Conservation (phyloP, 2,329 filamentous ascomycete genomes). For the Talaromyces verruculosus region DNA sequence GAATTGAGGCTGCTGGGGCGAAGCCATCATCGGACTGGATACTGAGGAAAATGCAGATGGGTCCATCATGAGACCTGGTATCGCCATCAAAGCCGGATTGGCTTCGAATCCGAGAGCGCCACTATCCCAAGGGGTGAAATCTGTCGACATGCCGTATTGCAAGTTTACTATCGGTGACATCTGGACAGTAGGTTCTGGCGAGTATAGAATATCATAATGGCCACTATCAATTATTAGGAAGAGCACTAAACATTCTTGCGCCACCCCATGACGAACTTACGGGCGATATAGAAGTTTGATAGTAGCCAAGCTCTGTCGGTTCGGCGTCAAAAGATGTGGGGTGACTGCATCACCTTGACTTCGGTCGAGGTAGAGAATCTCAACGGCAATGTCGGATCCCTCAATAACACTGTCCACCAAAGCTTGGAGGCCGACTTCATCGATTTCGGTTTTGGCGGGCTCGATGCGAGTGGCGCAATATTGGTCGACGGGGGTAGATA, state of each 20-base stretch:
- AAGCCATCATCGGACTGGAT: conserved; percentile 34
- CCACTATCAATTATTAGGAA: conserved; percentile 51
- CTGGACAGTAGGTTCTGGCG: conserved; percentile 49
- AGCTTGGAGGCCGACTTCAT: conserved; percentile 79
- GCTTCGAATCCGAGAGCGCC: conserved; percentile 41
- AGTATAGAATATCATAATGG: conserved; percentile 94
- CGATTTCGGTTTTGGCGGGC: conserved; percentile 77
- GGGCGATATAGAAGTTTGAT: conserved; percentile 67
- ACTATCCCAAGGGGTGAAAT: conserved; percentile 40
- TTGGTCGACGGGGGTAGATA: conserved; percentile 62
- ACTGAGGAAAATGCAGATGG: conserved; percentile 31
- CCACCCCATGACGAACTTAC: conserved; percentile 44
- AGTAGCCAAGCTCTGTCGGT: conserved; percentile 55
- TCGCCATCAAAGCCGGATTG: conserved; percentile 42
- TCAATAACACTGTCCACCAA: conserved; percentile 77
- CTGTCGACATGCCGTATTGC: conserved; percentile 43
- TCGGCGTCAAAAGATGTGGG: conserved; percentile 43
- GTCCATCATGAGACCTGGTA: conserved; percentile 43
- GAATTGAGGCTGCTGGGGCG: conserved; percentile 31
- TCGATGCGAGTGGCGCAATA: conserved; percentile 73
- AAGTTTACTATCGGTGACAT: conserved; percentile 43
- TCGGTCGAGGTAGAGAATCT: conserved; percentile 88
- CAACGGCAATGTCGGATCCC: conserved; percentile 73
- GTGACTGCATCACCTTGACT: conserved; percentile 74
- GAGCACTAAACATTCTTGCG: too few species aligned